Evolutionary conservation across 805 yeast genomes (phyloP).

Genomic region (Yarrowia sp.): DNA sequence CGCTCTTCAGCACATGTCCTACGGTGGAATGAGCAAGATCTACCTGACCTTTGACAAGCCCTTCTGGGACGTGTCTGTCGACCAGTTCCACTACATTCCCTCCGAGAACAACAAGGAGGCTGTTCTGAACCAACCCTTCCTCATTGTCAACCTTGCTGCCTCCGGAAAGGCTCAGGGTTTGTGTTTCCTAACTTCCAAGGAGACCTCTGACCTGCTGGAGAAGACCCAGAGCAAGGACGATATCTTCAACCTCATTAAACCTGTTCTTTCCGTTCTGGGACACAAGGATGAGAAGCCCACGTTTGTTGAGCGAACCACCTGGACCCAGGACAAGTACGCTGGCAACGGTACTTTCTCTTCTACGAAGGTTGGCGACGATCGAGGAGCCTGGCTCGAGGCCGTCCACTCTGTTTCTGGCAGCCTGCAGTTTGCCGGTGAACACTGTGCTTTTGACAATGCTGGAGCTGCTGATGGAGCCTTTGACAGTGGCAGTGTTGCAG

Average conservation of each 20-base stretch:
- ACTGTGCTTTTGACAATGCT: constrained; percentile 43
- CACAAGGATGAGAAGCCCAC: constrained; percentile 39
- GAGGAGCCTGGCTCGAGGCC: constrained; percentile 43
- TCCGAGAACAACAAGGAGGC: constrained; percentile 41
- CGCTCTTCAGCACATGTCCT: constrained; percentile 43
- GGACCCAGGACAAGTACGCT: constrained; percentile 47
- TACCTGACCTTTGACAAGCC: constrained; percentile 47
- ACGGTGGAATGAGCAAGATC: constrained; percentile 48
- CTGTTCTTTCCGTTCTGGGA: constrained; percentile 40
- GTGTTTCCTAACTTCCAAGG: constrained; percentile 43
- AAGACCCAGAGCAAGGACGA: constrained; percentile 41
- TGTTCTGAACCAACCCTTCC: constrained; percentile 42
- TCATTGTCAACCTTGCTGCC: constrained; percentile 43
- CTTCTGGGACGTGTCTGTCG: constrained; percentile 47
- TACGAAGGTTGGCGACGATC: constrained; percentile 44
- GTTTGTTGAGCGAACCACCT: constrained; percentile 44
- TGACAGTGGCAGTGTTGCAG: constrained; percentile 43
- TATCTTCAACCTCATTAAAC: constrained; percentile 44
- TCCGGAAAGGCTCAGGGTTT: constrained; percentile 44
- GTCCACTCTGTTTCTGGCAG: constrained; percentile 41
- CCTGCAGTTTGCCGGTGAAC: constrained; percentile 49
- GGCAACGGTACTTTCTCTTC: constrained; percentile 49
- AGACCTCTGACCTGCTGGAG: constrained; percentile 42
- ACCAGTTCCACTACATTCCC: constrained; percentile 45
- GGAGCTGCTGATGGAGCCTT: constrained; percentile 45